Evolutionary conservation across 2,329 filamentous ascomycete genomes (phyloP), one percentile per base, ranked within the genome.

Genomic region (Aphanocladium album): DNA sequence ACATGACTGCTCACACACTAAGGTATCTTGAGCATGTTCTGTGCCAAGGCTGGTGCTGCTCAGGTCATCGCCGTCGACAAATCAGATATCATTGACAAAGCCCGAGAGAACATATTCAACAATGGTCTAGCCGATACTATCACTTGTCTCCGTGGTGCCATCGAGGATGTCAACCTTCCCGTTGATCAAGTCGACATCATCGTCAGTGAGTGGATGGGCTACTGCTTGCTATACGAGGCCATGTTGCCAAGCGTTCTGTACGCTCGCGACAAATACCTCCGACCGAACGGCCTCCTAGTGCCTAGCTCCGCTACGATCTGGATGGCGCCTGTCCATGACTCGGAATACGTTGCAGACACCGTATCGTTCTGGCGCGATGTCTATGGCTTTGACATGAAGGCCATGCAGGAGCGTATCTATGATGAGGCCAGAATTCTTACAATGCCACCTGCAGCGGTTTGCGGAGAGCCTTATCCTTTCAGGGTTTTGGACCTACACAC

Each of bases 201-300:
- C 71, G 88, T 98, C 63, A 96, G 90, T 62, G 93, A 98, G 74
- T 98, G 93, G 93, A 98, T 98, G 93, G 93, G 93, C 33, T 98
- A 98, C 72, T 90, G 88, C 65, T 82, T 97, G 19, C 82, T 97
- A 6, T 98, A 96, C 73, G 93, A 98, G 76, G 91, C 92, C 60
- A 98, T 98, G 93, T 85, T 98, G 30, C 91, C 95, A 65, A 96
- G 91, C 53, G 91, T 98, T 23, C 82, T 98, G 55, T 93, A 86
- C 70, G 93, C 93, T 47, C 84, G 93, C 63, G 93, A 98, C 75
- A 86, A 85, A 67, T 97, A 96, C 73, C 85, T 98, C 25, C 86
- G 84, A 62, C 84, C 88, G 1, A 88, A 85, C 60, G 93, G 93
- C 17, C 80, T 97, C 57, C 87, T 98, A 78, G 89, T 95, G 2